Percentiles rank a stretch among this genome's conserved stretches.
Conservation (phyloP, 441 rosid genomes). For the Gossypium lobatum region DNA sequence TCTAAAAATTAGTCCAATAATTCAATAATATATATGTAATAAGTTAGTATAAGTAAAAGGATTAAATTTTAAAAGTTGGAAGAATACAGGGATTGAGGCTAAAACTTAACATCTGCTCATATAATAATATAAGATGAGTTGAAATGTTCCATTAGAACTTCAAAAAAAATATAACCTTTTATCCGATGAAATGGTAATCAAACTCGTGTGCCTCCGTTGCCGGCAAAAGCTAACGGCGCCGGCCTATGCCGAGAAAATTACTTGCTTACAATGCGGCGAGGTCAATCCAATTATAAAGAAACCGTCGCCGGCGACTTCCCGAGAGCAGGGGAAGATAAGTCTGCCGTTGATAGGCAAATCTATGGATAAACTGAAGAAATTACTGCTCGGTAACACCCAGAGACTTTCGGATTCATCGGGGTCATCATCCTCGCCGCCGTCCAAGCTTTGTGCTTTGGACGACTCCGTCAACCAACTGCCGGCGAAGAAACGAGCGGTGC, state of each 20-base stretch:
- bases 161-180: not conserved
- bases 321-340: not conserved
- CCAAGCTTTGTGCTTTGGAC: not conserved
- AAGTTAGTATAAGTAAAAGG: too few species aligned
- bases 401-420: not conserved
- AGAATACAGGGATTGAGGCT: too few species aligned
- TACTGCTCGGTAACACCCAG: not conserved
- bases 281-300: not conserved
- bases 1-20: too few species aligned
- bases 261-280: not conserved
- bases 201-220: not conserved
- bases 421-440: not conserved
- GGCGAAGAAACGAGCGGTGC: constrained; percentile 20
- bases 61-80: too few species aligned
- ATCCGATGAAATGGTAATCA: not conserved
- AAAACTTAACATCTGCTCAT: not conserved
- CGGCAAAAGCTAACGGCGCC: not conserved
- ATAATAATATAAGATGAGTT: not conserved
- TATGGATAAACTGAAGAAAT: not conserved
- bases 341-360: not conserved
- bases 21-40: too few species aligned
- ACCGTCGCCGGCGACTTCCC: not conserved
- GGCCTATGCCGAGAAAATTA: not conserved
- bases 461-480: not conserved
- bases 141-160: not conserved